A percentile compares a stretch with the other conserved stretches of the same genome.
Conservation (phyloP, 495 filamentous ascomycete genomes). For the Podospora australis region DNA sequence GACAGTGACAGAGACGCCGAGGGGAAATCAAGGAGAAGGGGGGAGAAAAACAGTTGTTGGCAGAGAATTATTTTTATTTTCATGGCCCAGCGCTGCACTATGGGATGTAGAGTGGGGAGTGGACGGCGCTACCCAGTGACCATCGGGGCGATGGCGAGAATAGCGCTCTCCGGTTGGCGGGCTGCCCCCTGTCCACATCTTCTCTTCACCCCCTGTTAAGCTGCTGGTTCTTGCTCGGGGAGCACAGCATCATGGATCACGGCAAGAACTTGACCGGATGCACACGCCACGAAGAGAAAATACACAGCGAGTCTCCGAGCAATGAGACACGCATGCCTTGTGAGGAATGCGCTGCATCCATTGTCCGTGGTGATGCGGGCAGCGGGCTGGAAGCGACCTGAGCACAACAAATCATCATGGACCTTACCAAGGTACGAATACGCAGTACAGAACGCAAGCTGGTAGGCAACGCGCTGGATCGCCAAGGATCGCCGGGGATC, state of each 20-base stretch:
- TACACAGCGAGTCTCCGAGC: background rate
- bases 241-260: conserved; percentile 1
- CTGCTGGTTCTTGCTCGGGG: conserved; percentile 8
- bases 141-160: conserved; percentile 19
- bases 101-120: conserved; percentile 19
- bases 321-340: conserved; percentile 13
- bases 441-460: no score
- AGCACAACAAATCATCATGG: background rate
- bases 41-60: conserved; percentile 17
- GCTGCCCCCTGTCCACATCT: conserved; percentile 3
- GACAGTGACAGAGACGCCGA: conserved; percentile 3
- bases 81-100: conserved; percentile 14
- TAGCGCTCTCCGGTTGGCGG: conserved; percentile 13
- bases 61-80: conserved; percentile 31
- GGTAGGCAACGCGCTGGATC: no score
- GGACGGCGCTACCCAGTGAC: conserved; percentile 19
- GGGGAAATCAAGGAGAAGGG: conserved; percentile 3
- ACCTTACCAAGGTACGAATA: background rate
- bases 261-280: background rate
- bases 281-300: background rate
- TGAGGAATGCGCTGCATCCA: conserved; percentile 8
- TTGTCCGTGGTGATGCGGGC: background rate
- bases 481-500: conserved; percentile 12
- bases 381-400: background rate
- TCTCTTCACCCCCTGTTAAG: conserved; percentile 13